Evolutionary conservation across 1,139 yeast species (phyloP), one percentile per base, ranked within the genome.

Genomic region (Taphrina confusa): DNA sequence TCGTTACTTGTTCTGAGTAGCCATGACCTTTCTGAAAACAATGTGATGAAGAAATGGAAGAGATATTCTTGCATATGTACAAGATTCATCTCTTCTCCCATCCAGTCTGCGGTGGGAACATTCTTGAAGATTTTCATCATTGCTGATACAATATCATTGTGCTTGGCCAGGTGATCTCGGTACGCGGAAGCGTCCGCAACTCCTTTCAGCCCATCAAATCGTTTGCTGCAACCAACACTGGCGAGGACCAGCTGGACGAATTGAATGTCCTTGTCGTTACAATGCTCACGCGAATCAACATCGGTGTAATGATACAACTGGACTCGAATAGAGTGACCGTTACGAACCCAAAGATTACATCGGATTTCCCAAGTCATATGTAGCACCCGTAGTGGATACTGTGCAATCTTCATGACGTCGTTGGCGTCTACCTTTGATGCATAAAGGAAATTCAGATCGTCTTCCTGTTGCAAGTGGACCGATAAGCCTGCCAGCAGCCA

Each of bases 331-430:
- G 92, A 85, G 64, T 82, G 80, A 0, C 91, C 91, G 70, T 92
- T 92, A 70, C 97, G 80, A 2, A 92, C 88, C 97, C 97, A 92
- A 64, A 85, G 81, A 0, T 96, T 95, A 1, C 82, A 78, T 49
- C 82, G 81, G 14, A 90, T 82, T 70, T 92, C 97, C 0, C 91
- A 78, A 5, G 85, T 77, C 20, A 87, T 73, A 0, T 87, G 95
- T 31, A 88, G 71, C 0, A 92, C 85, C 62, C 95, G 78, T 22
- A 92, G 73, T 0, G 97, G 85, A 65, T 86, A 85, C 23, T 34
- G 28, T 4, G 40, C 52, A 20, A 47, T 18, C 6, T 30, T 33
- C 36, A 54, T 33, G 27, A 22, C 14, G 2, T 14, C 36, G 6
- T 44, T 45, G 27, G 33, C 11, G 14, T n/a, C 18, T 18, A n/a